Conservation (phyloP, 176 grass and related monocot species). For the Alopecurus myosuroides region DNA sequence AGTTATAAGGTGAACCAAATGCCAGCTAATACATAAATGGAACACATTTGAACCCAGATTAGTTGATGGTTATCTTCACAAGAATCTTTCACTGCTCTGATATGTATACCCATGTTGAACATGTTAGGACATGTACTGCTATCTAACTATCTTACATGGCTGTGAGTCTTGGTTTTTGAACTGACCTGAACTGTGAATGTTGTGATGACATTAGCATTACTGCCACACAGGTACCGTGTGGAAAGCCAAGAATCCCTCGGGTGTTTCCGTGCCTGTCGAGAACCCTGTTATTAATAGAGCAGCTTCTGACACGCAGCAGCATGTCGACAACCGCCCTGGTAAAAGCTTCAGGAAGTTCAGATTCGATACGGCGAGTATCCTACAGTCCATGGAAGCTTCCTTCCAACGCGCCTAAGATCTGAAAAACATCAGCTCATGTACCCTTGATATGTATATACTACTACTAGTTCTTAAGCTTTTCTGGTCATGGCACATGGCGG, state of each 20-base stretch:
- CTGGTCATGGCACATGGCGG: no score
- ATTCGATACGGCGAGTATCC: constrained; percentile 61
- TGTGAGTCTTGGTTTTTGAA: not conserved
- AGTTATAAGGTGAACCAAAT: not conserved
- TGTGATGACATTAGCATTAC: not conserved
- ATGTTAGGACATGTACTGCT: not conserved
- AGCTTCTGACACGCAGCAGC: constrained; percentile 39
- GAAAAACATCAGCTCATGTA: constrained; percentile 10
- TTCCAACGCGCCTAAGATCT: constrained; percentile 45
- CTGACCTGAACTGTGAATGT: not conserved
- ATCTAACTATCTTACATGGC: not conserved
- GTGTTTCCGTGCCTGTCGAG: constrained; percentile 26
- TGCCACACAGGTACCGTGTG: constrained; percentile 48
- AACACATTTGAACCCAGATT: not conserved
- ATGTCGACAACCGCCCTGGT: constrained; percentile 60
- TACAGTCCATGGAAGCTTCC: constrained; percentile 70
- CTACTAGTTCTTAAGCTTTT: no score
- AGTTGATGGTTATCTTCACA: not conserved
- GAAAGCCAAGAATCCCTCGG: constrained; percentile 62
- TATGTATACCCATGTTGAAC: not conserved
- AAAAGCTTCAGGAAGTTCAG: constrained; percentile 89
- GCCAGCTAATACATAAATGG: not conserved
- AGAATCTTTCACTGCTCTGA: not conserved
- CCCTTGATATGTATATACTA: constrained; percentile 32
- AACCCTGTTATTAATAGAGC: constrained; percentile 32